Evolutionary conservation across 2,329 filamentous ascomycete species (phyloP).

Genomic region (Magnaporthiopsis poae): DNA sequence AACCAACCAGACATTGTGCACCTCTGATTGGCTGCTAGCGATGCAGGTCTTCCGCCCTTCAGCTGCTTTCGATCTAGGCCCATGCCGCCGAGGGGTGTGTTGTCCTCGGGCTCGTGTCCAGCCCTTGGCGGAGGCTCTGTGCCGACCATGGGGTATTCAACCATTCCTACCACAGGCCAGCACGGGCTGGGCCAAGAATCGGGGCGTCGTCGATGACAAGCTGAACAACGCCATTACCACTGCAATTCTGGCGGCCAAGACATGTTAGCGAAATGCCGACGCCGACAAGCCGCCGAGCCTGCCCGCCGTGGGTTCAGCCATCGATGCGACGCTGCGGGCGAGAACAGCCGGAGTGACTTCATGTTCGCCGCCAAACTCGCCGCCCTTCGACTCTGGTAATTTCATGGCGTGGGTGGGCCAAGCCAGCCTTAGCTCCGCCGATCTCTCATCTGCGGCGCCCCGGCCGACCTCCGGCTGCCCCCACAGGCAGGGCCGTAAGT

Average conservation of each 20-base stretch:
- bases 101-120: not conserved
- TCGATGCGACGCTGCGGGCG: not conserved
- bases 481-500: no score
- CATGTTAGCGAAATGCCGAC: not conserved
- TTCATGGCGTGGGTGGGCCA: not conserved
- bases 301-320: not conserved
- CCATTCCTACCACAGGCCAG: not conserved
- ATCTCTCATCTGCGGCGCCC: not conserved
- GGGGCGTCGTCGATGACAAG: not conserved
- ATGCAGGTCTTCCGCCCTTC: not conserved
- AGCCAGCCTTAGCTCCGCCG: not conserved
- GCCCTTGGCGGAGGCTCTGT: no score
- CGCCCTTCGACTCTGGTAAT: not conserved
- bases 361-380: no score
- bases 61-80: not conserved
- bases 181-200: not conserved
- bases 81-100: not conserved
- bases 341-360: not conserved
- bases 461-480: no score
- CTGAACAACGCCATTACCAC: not conserved
- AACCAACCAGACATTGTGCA: not conserved
- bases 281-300: not conserved
- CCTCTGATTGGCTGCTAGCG: not conserved
- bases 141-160: no score
- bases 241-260: not conserved